Conservation (phyloP, 257 asterid genomes). For the Petunia secreta region DNA sequence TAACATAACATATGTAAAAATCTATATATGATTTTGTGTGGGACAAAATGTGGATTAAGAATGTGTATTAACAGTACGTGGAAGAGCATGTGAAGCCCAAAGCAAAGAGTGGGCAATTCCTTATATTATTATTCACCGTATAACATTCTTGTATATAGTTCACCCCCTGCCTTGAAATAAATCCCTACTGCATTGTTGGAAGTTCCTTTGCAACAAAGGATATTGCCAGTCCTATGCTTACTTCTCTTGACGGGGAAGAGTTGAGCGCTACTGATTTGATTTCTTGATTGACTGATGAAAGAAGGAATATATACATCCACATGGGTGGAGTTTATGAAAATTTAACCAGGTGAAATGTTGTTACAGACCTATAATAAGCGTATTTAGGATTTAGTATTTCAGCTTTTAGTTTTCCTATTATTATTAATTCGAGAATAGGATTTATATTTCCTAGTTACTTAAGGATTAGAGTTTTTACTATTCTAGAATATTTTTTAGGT, state of each 20-base stretch:
- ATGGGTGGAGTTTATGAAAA: not conserved
- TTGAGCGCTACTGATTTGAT: not conserved
- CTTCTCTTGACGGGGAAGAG: not conserved
- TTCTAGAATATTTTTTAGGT: too few species aligned
- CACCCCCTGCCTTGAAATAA: too few species aligned
- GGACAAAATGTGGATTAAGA: too few species aligned
- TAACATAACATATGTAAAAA: too few species aligned
- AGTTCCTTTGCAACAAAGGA: not conserved
- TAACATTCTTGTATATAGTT: not conserved
- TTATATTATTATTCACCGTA: slow-evolving; percentile 20
- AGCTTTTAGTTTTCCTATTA: too few species aligned
- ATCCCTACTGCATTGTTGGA: too few species aligned
- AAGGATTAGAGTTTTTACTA: too few species aligned
- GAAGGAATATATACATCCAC: not conserved
- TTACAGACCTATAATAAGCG: too few species aligned
- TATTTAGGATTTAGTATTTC: too few species aligned
- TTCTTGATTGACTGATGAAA: slow-evolving; percentile 16
- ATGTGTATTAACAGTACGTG: not conserved
- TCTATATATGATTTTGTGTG: too few species aligned
- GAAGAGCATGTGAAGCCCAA: not conserved
- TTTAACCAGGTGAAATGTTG: not conserved
- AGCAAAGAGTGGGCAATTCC: not conserved
- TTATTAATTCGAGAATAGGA: too few species aligned
- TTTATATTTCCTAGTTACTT: too few species aligned
- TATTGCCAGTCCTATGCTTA: slow-evolving; percentile 10